Evolutionary conservation across 2,329 filamentous ascomycete genomes (phyloP).

Genomic region (Aspergillus sp.): DNA sequence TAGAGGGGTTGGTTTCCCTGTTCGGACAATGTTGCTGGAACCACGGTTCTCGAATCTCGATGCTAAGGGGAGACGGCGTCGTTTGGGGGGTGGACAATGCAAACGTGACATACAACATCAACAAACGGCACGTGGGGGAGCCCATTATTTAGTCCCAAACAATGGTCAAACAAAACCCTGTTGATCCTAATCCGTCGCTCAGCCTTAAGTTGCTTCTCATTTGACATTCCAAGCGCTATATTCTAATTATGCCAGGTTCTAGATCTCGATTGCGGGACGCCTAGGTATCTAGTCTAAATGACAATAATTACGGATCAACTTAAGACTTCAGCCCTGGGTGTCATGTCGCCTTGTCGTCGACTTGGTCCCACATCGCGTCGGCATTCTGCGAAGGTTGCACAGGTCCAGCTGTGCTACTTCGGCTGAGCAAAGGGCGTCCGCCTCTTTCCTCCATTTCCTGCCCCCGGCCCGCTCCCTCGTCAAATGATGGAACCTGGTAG

Average conservation of each 20-base stretch:
- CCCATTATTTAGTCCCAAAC: not conserved
- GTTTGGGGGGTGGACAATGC: constrained; percentile 4
- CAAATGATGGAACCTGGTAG: constrained; percentile 42
- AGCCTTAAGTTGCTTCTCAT: not conserved
- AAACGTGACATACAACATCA: constrained; percentile 21
- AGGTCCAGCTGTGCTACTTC: constrained; percentile 16
- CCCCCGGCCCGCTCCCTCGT: constrained; percentile 28
- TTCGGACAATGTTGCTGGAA: not conserved
- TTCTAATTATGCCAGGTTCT: not conserved
- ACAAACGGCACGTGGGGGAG: not conserved
- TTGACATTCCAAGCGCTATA: not conserved
- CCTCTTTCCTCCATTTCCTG: constrained; percentile 46
- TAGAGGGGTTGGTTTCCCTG: not conserved
- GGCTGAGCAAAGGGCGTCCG: constrained; percentile 26
- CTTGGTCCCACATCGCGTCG: constrained; percentile 4
- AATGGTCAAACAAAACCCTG: constrained; percentile 1
- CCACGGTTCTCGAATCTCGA: not conserved
- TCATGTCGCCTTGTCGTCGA: constrained; percentile 6
- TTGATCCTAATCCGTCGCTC: not conserved
- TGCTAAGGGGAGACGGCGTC: not conserved
- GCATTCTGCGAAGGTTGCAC: constrained; percentile 12
- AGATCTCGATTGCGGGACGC: not conserved
- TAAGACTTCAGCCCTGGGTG: not conserved
- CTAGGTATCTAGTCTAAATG: not conserved
- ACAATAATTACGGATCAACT: not conserved